Base-by-base conservation (phyloP, 2,329 filamentous ascomycete species). In the Venturiaceae sp. region DNA sequence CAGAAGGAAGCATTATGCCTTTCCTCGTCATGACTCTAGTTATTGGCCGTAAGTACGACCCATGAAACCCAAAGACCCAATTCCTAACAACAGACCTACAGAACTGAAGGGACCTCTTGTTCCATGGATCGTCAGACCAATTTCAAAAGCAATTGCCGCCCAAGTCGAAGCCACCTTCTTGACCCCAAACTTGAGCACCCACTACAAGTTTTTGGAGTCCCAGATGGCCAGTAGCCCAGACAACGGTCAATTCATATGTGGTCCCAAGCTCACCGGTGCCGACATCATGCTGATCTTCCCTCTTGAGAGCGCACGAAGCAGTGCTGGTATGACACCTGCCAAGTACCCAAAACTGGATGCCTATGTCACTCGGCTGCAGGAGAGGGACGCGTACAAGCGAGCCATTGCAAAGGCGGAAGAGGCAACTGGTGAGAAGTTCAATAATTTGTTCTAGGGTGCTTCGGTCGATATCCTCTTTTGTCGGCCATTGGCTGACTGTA, bases 1-100 rank as follows among this genome's bases (percentile, higher is more conserved):
- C 83, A 5, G 92, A 96, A 74, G 92, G 92, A 11, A 89, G 83
- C 61, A 73, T 96, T 61, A 94, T 95, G 86, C 81, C 83, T 0
- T 75, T 84, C 53, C 70, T 94, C 62, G 72, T 92, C 1, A 72
- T 89, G 61, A 74, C 78, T 14, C 68, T 94, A 16, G 73, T 95
- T 28, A 74, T 87, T 21, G 68, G 79, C 50, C 74, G 80, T 79
- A 76, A 65, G 78, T 71, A 32, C 13, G 9, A 36, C 39, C 21
- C 7, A 23, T 11, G 11, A 30, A n/a, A 19, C 32, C 16, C 9
- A 6, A 23, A 4, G 2, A 23, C 11, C 30, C 32, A 9, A n/a
- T 13, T 39, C 21, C 19, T 21, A 7, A 11, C 41, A 14, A 46
- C 54, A 56, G 33, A 5, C 7, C 13, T 26, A 16, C 58, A 74